Evolutionary conservation across 2,329 filamentous ascomycete species (phyloP).

Genomic region (Neofusicoccum kwambonambiense): DNA sequence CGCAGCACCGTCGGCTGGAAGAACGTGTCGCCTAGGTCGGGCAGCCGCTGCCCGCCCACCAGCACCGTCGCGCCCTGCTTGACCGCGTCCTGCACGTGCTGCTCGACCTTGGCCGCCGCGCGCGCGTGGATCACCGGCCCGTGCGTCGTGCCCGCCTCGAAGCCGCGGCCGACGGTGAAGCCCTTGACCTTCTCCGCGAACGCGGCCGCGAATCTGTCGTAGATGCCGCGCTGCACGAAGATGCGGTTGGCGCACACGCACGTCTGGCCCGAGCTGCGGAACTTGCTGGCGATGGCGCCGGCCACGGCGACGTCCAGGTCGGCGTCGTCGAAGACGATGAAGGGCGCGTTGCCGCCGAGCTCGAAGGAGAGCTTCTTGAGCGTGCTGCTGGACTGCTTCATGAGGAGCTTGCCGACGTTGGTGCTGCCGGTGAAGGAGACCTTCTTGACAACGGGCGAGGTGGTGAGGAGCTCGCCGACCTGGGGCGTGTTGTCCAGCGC

Average conservation of each 20-base stretch:
- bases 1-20: conserved; percentile 87
- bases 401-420: conserved; percentile 69
- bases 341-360: conserved; percentile 90
- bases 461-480: conserved; percentile 75
- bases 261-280: conserved; percentile 92
- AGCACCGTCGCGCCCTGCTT: conserved; percentile 74
- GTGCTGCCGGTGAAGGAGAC: conserved; percentile 87
- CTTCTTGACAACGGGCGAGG: conserved; percentile 75
- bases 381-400: conserved; percentile 83
- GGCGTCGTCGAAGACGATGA: conserved; percentile 95
- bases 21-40: conserved; percentile 79
- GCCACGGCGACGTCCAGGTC: conserved; percentile 81
- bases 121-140: conserved; percentile 83
- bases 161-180: conserved; percentile 76
- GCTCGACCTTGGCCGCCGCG: conserved; percentile 74
- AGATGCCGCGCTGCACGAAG: conserved; percentile 75
- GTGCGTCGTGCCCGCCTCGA: conserved; percentile 68
- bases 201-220: conserved; percentile 68
- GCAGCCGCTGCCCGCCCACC: conserved; percentile 66
- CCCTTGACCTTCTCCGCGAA: conserved; percentile 70
- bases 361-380: conserved; percentile 88
- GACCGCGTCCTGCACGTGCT: conserved; percentile 76
- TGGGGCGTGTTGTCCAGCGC: conserved; percentile 74
- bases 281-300: conserved; percentile 83
- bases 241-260: conserved; percentile 80